A percentile compares a stretch with the other conserved stretches of the same genome.
phyloP scores from a whole-genome alignment of 768 basidiomycete species.

The Hysterangium stoloniferum region DNA sequence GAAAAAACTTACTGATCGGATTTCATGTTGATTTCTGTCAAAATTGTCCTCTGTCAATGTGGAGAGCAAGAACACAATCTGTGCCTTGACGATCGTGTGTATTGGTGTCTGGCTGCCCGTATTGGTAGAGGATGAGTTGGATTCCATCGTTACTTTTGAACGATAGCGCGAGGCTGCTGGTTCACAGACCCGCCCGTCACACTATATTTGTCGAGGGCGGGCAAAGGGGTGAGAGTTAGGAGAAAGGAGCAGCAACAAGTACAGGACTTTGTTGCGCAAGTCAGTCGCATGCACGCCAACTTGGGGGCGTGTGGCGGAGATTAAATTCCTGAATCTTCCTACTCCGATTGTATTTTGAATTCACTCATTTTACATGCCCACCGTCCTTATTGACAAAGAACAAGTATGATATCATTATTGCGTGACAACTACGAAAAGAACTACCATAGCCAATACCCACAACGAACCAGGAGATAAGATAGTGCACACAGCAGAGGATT shows the following conservation, averaged over 20 bases:
- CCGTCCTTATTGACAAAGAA: not conserved
- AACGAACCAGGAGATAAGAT: not conserved
- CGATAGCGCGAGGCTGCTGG: not conserved
- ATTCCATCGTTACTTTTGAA: constrained; percentile 3
- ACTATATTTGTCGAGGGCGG: not conserved
- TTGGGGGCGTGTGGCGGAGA: not conserved
- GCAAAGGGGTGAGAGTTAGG: too few species aligned
- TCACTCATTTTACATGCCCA: not conserved
- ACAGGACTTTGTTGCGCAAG: not conserved
- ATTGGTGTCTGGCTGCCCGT: constrained; percentile 29
- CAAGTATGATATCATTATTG: not conserved
- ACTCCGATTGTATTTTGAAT: constrained; percentile 1
- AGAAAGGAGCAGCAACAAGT: not conserved
- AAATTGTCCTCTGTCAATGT: constrained; percentile 97
- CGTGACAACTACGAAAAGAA: not conserved
- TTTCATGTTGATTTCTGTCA: constrained; percentile 88
- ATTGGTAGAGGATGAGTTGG: constrained; percentile 9
- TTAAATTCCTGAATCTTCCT: not conserved
- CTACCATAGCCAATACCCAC: not conserved
- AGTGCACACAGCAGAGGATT: not conserved
- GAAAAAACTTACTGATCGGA: constrained; percentile 70
- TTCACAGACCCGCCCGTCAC: constrained; percentile 7
- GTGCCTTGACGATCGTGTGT: constrained; percentile 89
- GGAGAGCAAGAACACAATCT: constrained; percentile 95
- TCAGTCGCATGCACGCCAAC: not conserved